phyloP scores from a whole-genome alignment of 805 yeast genomes.

The Lipomyces yamadae region DNA sequence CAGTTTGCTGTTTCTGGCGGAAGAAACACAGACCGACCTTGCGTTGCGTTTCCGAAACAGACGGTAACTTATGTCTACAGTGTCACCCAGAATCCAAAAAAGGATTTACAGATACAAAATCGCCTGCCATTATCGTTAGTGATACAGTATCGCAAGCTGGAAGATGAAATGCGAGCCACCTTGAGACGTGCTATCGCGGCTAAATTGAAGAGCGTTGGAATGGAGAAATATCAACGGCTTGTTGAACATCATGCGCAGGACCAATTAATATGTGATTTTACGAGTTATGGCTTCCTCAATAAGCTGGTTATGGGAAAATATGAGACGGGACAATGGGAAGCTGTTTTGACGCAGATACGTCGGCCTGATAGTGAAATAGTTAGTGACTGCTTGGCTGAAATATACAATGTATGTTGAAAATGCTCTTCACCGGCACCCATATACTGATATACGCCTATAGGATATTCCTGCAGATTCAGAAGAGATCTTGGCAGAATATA shows the following conservation, averaged over 20 bases:
- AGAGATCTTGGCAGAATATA: constrained; percentile 29
- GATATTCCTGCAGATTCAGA: constrained; percentile 30
- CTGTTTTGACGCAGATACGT: constrained; percentile 14
- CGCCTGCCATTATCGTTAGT: constrained; percentile 35
- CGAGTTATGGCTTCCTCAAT: constrained; percentile 29
- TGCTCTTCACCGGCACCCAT: background rate
- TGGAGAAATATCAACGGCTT: constrained; percentile 17
- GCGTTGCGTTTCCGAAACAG: constrained; percentile 70
- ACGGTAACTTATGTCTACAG: constrained; percentile 66
- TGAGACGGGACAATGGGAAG: constrained; percentile 24
- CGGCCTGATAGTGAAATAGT: constrained; percentile 23
- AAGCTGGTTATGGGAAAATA: constrained; percentile 15
- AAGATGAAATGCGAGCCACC: constrained; percentile 34
- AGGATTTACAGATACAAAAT: background rate
- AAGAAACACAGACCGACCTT: constrained; percentile 26
- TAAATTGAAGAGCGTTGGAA: background rate
- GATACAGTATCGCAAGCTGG: constrained; percentile 45
- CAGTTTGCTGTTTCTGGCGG: constrained; percentile 40
- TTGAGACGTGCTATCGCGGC: constrained; percentile 31
- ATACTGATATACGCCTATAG: constrained; percentile 2
- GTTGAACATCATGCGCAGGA: constrained; percentile 23
- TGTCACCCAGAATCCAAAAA: constrained; percentile 46
- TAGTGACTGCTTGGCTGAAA: background rate
- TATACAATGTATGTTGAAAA: constrained; percentile 16
- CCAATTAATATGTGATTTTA: constrained; percentile 15